Base-by-base conservation (phyloP, 805 yeast genomes). In the Yarrowia sp. region DNA sequence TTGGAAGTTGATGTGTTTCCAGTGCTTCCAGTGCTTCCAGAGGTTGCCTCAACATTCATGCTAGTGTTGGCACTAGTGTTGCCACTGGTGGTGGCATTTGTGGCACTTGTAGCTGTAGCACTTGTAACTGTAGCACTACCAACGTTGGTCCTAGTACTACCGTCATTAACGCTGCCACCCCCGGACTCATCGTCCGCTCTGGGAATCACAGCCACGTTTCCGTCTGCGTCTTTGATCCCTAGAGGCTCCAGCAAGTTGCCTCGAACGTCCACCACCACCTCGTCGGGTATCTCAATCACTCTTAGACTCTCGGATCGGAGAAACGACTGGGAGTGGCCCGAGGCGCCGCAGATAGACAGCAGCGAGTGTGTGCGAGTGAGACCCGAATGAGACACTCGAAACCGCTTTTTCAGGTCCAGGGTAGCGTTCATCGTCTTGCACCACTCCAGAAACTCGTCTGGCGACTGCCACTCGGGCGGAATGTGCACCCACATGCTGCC, bases 251-350 rank as follows among this genome's bases (percentile, higher is more conserved):
- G 20, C 3, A 53, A 44, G 12, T 53, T 38, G 9, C 60, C 60
- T 3, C 44, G 9, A 20, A 38, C 60, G 15, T 20, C 60, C 15
- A 19, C 13, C 10, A 36, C 13, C 12, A 53, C 19, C 44, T 38
- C 60, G 5, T 38, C 34, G 19, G 60, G 60, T 20, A 53, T 24
- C 60, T 53, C 60, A 19, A 53, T 20, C 3, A 53, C 60, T 9
- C 60, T 33, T 14, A 53, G 60, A 10, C 17, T 38, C 15, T 53
- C 60, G 6, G 60, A 36, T 3, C 44, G 17, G 44, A 53, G 20
- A 15, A 53, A 53, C 14, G 40, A 4, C 44, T 53, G 44, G 4
- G 19, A 17, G 19, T 17, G 42, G 9, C 33, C 14, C 3, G n/a
- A 0, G 6, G 1, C n/a, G 9, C 60, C 60, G 15, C 60, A 53